phyloP scores from a whole-genome alignment of 148 eudicot species.

The Cornus florida region DNA sequence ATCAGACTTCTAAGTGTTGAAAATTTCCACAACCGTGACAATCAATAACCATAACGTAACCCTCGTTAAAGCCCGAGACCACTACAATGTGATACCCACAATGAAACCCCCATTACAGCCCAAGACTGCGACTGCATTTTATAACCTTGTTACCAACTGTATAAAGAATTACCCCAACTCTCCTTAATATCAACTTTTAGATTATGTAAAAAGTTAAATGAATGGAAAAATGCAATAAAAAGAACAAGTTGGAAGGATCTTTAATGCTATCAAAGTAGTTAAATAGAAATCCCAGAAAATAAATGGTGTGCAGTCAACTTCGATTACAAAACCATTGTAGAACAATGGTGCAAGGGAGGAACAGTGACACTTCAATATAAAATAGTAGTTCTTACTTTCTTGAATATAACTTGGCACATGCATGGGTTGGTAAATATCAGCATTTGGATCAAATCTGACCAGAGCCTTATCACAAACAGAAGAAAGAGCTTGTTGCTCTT shows the following conservation, averaged over 20 bases:
- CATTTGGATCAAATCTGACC: conserved; percentile 32
- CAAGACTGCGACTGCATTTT: no score
- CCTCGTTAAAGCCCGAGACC: no score
- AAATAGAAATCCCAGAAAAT: neutral
- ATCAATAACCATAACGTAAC: no score
- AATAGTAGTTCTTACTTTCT: conserved; percentile 34
- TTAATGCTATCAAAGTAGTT: neutral
- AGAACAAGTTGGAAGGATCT: neutral
- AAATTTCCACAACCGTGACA: no score
- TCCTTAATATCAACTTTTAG: no score
- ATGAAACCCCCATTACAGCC: no score
- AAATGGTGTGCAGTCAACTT: neutral
- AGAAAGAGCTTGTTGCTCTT: conserved; percentile 43
- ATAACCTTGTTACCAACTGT: no score
- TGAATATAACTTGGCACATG: conserved; percentile 37
- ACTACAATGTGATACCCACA: no score
- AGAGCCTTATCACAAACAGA: conserved; percentile 36
- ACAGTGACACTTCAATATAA: neutral
- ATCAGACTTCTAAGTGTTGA: no score
- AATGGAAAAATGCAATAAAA: neutral
- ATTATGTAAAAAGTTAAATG: no score
- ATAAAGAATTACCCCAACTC: no score
- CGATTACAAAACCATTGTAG: neutral
- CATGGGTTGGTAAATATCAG: conserved; percentile 36
- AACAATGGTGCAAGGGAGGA: neutral